Percentiles rank a stretch among this genome's conserved stretches.
phyloP scores from a whole-genome alignment of 2,329 filamentous ascomycete species.

The Chalaropsis thielavioides region DNA sequence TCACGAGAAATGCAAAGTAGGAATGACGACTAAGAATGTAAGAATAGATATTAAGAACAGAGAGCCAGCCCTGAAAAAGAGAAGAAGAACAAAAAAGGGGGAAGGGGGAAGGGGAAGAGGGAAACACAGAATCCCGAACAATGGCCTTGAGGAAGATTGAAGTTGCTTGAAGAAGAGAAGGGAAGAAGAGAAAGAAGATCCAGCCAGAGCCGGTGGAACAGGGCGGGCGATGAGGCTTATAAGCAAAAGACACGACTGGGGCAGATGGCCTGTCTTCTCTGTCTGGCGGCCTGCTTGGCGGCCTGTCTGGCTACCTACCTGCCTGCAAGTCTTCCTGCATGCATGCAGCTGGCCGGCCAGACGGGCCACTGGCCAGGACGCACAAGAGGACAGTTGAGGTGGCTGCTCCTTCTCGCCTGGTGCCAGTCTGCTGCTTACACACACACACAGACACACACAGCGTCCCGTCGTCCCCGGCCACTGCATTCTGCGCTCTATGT shows the following conservation, averaged over 20 bases:
- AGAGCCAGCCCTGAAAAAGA: conserved; percentile 40
- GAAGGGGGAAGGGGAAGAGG: conserved; percentile 26
- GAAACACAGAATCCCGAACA: conserved; percentile 36
- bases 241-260: background rate
- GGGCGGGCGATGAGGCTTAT: conserved; percentile 17
- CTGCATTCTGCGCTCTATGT: background rate
- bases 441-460: background rate
- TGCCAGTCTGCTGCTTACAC: background rate
- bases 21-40: conserved; percentile 23
- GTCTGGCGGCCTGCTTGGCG: no score
- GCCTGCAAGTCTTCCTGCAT: no score
- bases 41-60: conserved; percentile 25
- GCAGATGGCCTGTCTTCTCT: no score
- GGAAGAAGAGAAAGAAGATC: conserved; percentile 28
- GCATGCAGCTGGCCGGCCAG: no score
- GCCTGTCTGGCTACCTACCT: no score
- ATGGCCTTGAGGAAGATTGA: conserved; percentile 37
- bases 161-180: conserved; percentile 47
- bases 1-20: conserved; percentile 7
- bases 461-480: background rate
- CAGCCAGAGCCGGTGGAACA: conserved; percentile 21
- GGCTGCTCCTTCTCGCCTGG: background rate
- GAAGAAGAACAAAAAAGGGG: conserved; percentile 28
- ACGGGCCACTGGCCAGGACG: background rate
- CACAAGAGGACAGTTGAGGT: background rate